These are phyloP conservation scores for Takashimella koratensis DNA, from an alignment of 1,284 basidiomycete genomes.

Conservation along the genomic window DNA sequence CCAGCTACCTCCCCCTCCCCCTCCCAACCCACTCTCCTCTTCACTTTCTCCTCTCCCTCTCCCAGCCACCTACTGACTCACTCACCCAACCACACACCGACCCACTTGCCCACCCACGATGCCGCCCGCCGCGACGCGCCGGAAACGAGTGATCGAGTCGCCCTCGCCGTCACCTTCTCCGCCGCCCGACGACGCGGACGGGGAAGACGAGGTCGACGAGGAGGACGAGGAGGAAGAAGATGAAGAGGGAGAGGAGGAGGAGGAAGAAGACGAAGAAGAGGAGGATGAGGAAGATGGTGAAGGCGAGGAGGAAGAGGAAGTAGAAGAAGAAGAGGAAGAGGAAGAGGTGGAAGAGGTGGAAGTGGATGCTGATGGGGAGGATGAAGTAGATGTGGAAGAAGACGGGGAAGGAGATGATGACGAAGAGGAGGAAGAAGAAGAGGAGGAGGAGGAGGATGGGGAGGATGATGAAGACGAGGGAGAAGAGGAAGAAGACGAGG, in stretches of 20 bases:
- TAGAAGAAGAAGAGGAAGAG: constrained; percentile 5
- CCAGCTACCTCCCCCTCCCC: too few relatives aligned
- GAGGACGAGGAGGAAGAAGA: constrained; percentile 16
- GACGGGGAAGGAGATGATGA: constrained; percentile 3
- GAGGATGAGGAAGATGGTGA: constrained; percentile 12
- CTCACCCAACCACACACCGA: background rate
- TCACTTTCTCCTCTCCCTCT: background rate
- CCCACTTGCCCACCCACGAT: constrained; percentile 14
- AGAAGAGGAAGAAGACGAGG: constrained; percentile 17
- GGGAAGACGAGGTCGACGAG: constrained; percentile 17
- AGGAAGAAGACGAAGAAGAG: constrained; percentile 8
- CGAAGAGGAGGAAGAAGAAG: constrained; percentile 1
- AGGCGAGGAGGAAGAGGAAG: constrained; percentile 10
- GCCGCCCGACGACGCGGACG: constrained; percentile 8
- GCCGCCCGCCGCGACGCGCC: constrained; percentile 18
- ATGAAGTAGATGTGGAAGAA: constrained; percentile 12
- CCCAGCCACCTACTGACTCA: background rate
- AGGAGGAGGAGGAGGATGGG: constrained; percentile 6
- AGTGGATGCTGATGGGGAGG: constrained; percentile 5
- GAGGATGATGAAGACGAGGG: constrained; percentile 14
- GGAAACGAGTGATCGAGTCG: constrained; percentile 24
- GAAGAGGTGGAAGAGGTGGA: background rate
- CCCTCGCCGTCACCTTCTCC: constrained; percentile 6
- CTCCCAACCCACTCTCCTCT: too few relatives aligned
- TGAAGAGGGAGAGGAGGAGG: constrained; percentile 19